Evolutionary conservation across 2,329 filamentous ascomycete species (phyloP).

Genomic region (Raffaelea deltoideospora): DNA sequence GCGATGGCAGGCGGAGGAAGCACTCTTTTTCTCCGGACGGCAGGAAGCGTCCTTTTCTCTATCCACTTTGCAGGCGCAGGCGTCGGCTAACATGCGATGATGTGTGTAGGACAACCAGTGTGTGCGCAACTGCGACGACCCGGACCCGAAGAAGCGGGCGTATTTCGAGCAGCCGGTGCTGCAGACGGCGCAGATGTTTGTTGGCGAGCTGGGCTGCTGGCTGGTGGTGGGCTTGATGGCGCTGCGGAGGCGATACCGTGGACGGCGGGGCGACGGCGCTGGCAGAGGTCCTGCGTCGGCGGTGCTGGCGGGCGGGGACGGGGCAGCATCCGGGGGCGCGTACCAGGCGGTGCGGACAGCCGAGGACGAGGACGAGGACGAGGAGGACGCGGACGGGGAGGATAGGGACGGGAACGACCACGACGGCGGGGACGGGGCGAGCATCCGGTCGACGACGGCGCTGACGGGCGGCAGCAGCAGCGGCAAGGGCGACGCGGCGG

Average conservation of each 20-base stretch:
- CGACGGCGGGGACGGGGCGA: conserved; percentile 28
- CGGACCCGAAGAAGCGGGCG: conserved; percentile 47
- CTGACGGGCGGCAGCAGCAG: conserved; percentile 33
- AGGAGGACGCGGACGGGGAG: conserved; percentile 29
- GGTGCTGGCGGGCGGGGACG: too few relatives aligned
- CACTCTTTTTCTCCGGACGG: too few relatives aligned
- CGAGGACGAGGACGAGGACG: conserved; percentile 27
- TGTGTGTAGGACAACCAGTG: conserved; percentile 99
- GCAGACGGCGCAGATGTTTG: conserved; percentile 95
- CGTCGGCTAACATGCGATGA: neutral
- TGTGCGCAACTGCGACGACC: conserved; percentile 69
- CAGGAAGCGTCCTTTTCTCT: too few relatives aligned
- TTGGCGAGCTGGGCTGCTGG: conserved; percentile 94
- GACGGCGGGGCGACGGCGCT: neutral
- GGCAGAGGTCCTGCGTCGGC: too few relatives aligned
- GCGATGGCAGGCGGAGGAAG: too few relatives aligned
- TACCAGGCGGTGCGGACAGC: conserved; percentile 50
- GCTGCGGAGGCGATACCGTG: conserved; percentile 45
- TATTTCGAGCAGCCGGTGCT: conserved; percentile 91
- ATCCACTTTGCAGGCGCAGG: too few relatives aligned
- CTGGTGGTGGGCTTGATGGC: conserved; percentile 62
- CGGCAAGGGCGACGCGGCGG: conserved; percentile 14
- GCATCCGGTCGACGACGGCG: conserved; percentile 25
- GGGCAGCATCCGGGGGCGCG: conserved; percentile 26
- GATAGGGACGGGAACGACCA: conserved; percentile 13